Base-by-base conservation (phyloP, 305 asterid species). In the Solanum hybrid region DNA sequence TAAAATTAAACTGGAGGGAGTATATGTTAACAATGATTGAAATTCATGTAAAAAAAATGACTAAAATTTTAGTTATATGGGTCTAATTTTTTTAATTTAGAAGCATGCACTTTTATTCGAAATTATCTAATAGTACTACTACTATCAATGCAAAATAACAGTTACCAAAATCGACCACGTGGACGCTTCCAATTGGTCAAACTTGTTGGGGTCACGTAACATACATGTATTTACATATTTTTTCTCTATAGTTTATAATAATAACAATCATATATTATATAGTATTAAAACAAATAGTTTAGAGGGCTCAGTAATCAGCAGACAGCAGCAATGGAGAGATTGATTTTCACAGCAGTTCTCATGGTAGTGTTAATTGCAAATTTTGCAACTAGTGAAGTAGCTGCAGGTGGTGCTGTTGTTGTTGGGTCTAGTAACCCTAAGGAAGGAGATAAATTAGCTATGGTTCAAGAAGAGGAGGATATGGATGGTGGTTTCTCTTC, bases 401-500 rank as follows among this genome's bases (percentile, higher is more conserved):
- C 32, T 37, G 32, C 3, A 17, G 66, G 4, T 56, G 66, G 66
- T 56, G 66, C 1, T 34, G 51, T 66, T 22, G 56, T 79, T 79
- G 31, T 36, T 36, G 56, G 17, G 85, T 36, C 85, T 22, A 78
- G 5, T 79, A 79, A 26, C 56, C 56, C 10, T 82, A 82, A 46
- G 3, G 40, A 82, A 13, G 31, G 87, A 51, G 75, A 56, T 51
- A 34, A 84, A 85, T 20, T 3, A 32, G 12, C 31, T 4, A 31
- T 20, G 46, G 76, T 51, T 4, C 73, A 51, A 56, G 31, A 20
- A 27, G 90, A 91, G 26, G 91, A 75, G 77, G 92, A 92, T 12
- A 87, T 94, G 85, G 96, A 93, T 38, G 98, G 97, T 29, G 98
- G 98, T 32, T 96, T 96, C 91, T 95, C 98, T 90, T 93, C 96